Evolutionary conservation across 495 filamentous ascomycete genomes (phyloP), one percentile per base, ranked within the genome.

Genomic region (Penicillium fimorum): DNA sequence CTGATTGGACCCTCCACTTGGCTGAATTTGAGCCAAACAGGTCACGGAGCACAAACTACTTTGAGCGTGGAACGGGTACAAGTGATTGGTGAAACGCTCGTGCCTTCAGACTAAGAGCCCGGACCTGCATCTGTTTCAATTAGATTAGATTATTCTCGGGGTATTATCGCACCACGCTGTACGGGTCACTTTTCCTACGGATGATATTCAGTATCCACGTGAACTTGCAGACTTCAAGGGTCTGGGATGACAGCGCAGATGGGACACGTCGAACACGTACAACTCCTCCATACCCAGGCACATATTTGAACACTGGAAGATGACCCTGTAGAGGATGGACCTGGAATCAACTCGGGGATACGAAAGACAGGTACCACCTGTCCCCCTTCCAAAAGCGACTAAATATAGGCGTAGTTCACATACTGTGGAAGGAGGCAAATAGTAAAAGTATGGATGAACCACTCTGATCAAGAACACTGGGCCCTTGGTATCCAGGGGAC

Each of bases 121-220:
- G 55, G 56, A 51, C 29, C 45, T 45, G 46, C 57, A 42, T 59
- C 41, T 53, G 61, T 64, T 67, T 64, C 64, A 64, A 27, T 35
- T 41, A 53, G 32, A 27, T 35, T 41, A 50, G 32, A 61, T 50
- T 50, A 32, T 55, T 25, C 50, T 48, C 37, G 25, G 38, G 25
- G 37, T 38, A 38, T 40, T 12, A 47, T 49, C 27, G 54, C 54
- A 56, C 50, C 55, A 38, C 47, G 33, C 18, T 38, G 15, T 38
- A 38, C 7, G 15, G 13, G 35, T 17, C 35, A 38, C 2, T n/a
- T 5, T n/a, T 3, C 6, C 33, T 38, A 17, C 2, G 35, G 35
- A 37, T 37, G 13, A 5, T 15, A 35, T 15, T 27, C 25, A 35
- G 7, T 6, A 33, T 43, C 43, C 50, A 22, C 37, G 49, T 52